phyloP scores from a whole-genome alignment of 352 stramenopile genomes.

The Globisporangium cederbergense region DNA sequence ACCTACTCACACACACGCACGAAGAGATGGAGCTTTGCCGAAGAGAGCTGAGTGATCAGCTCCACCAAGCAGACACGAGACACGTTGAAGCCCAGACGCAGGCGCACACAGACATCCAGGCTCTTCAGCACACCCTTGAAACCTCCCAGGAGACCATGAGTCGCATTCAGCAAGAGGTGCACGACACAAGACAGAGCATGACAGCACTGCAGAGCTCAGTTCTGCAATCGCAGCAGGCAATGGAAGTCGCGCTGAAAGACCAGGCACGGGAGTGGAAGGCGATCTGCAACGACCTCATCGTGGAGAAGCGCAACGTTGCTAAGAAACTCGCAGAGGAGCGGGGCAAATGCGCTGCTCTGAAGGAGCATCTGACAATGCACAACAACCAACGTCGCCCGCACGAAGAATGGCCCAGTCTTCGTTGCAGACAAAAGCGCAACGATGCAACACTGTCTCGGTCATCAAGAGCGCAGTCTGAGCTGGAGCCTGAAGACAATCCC shows the following conservation, averaged over 20 bases:
- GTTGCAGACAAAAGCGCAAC: neutral
- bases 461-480: neutral
- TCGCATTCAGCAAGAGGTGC: conserved; percentile 29
- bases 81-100: conserved; percentile 8
- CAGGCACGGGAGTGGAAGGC: conserved; percentile 39
- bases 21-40: conserved; percentile 28
- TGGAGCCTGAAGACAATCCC: neutral
- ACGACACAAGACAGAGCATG: conserved; percentile 21
- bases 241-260: conserved; percentile 36
- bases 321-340: conserved; percentile 45
- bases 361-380: conserved; percentile 31
- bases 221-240: conserved; percentile 21
- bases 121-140: conserved; percentile 21
- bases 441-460: too few species aligned
- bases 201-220: conserved; percentile 23
- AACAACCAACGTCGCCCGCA: neutral
- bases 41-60: conserved; percentile 18
- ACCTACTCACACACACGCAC: conserved; percentile 32
- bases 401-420: neutral
- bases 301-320: conserved; percentile 38
- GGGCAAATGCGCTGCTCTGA: conserved; percentile 39
- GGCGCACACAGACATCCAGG: conserved; percentile 19
- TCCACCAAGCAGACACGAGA: conserved; percentile 22
- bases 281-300: conserved; percentile 40
- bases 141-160: conserved; percentile 23